Evolutionary conservation across 83 land plant genomes (phyloP).

Genomic region (Isoetes engelmannii): DNA sequence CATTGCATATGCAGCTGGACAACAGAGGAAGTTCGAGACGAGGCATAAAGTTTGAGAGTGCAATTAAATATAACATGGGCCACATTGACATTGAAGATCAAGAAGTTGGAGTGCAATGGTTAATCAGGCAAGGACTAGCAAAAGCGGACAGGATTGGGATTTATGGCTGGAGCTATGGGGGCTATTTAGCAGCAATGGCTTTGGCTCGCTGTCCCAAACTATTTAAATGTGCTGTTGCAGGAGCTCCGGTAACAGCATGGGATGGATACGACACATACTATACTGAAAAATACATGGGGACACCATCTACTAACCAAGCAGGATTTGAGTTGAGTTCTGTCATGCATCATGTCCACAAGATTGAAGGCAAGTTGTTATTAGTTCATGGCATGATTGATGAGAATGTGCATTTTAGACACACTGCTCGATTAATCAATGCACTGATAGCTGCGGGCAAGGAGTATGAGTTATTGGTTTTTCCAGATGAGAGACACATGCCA

Average conservation of each 20-base stretch:
- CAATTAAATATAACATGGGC: conserved; percentile 72
- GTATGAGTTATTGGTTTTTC: conserved; percentile 83
- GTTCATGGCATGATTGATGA: conserved; percentile 99
- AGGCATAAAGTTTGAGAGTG: conserved; percentile 82
- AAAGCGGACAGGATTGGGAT: conserved; percentile 62
- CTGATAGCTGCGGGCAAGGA: conserved; percentile 63
- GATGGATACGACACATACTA: conserved; percentile 97
- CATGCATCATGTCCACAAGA: conserved; percentile 68
- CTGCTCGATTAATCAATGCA: conserved; percentile 87
- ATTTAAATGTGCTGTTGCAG: conserved; percentile 77
- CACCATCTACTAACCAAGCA: conserved; percentile 49
- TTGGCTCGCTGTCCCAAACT: conserved; percentile 71
- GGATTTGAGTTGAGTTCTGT: conserved; percentile 64
- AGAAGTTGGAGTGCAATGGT: conserved; percentile 81
- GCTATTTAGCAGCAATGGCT: conserved; percentile 81
- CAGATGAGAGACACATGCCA: conserved; percentile 98
- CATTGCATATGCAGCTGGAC: conserved; percentile 56
- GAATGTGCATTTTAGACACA: conserved; percentile 97
- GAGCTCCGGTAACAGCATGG: conserved; percentile 97
- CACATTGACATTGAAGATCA: conserved; percentile 81
- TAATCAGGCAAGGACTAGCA: conserved; percentile 75
- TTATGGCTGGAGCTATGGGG: conserved; percentile 99
- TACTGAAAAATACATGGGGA: conserved; percentile 95
- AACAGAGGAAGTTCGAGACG: conserved; percentile 88
- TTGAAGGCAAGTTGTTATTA: conserved; percentile 72